A percentile compares a stretch with the other conserved stretches of the same genome.
Conservation (phyloP, 108 stramenopile genomes). For the Schizochytrium sp. region DNA sequence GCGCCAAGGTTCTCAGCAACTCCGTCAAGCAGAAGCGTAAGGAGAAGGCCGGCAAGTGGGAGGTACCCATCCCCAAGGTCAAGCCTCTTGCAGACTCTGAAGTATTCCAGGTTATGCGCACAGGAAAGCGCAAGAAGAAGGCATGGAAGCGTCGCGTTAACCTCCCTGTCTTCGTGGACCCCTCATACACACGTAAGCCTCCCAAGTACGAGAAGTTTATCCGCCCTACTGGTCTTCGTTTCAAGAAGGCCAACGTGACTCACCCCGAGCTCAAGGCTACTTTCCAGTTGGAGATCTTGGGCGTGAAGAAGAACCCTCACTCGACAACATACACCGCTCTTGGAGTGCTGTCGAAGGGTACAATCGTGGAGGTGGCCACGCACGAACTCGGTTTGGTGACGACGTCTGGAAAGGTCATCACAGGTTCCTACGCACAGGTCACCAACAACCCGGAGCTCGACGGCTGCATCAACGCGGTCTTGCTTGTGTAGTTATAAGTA, state of each 20-base stretch:
- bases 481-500: conserved; percentile 78
- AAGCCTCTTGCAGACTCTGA: conserved; percentile 99
- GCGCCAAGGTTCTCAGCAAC: conserved; percentile 98
- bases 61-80: conserved; percentile 98
- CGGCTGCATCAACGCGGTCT: conserved; percentile 90
- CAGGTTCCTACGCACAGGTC: conserved; percentile 99
- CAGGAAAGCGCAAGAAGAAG: conserved; percentile 91
- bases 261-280: conserved; percentile 99
- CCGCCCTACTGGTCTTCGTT: conserved; percentile 93
- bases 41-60: conserved; percentile 99
- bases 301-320: conserved; percentile 99
- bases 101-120: conserved; percentile 95
- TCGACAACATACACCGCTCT: conserved; percentile 90
- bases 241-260: conserved; percentile 99
- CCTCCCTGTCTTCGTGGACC: conserved; percentile 97
- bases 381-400: conserved; percentile 97
- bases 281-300: conserved; percentile 96
- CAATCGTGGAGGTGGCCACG: conserved; percentile 98
- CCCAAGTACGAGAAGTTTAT: conserved; percentile 99
- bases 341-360: conserved; percentile 99
- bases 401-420: conserved; percentile 96
- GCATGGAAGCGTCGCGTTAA: conserved; percentile 99
- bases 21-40: conserved; percentile 99
- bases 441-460: conserved; percentile 97
- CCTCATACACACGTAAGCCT: conserved; percentile 95